Evolutionary conservation across 352 stramenopile species (phyloP).

Genomic region (Phytophthora tentaculata): DNA sequence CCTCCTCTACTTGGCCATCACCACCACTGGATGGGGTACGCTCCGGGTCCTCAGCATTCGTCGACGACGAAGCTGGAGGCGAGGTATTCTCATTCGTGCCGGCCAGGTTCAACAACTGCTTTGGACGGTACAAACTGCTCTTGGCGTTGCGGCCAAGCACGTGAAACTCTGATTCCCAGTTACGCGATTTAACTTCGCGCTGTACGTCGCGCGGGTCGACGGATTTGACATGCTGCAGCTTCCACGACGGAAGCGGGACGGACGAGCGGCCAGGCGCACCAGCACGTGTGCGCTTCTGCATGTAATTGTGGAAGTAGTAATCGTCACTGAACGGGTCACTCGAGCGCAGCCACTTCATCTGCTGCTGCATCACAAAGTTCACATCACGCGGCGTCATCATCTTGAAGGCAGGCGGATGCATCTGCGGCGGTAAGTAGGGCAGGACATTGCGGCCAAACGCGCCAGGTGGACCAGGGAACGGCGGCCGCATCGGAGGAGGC

Average conservation of each 20-base stretch:
- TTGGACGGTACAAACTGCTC: constrained; percentile 80
- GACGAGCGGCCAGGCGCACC: constrained; percentile 39
- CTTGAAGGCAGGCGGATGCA: constrained; percentile 67
- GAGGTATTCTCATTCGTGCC: constrained; percentile 17
- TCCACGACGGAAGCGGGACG: constrained; percentile 78
- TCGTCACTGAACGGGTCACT: constrained; percentile 90
- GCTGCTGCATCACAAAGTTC: constrained; percentile 86
- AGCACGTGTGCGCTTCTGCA: constrained; percentile 72
- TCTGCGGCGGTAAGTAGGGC: constrained; percentile 38
- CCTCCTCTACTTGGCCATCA: constrained; percentile 13
- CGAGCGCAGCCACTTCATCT: constrained; percentile 87
- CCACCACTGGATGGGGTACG: constrained; percentile 23
- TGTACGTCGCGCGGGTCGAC: constrained; percentile 67
- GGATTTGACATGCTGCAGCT: constrained; percentile 85
- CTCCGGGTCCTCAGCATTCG: constrained; percentile 27
- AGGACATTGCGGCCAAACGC: constrained; percentile 26
- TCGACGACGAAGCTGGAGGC: constrained; percentile 16
- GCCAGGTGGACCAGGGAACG: constrained; percentile 32
- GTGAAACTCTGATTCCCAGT: constrained; percentile 76
- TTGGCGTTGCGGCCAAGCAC: constrained; percentile 83
- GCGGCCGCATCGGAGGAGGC: constrained; percentile 33
- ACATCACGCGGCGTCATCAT: constrained; percentile 89
- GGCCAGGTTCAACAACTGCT: constrained; percentile 66
- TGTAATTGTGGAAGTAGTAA: constrained; percentile 89
- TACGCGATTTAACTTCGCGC: constrained; percentile 69